Evolutionary conservation across 179 eudicot species (phyloP).

Genomic region (Drosera spatulata): DNA sequence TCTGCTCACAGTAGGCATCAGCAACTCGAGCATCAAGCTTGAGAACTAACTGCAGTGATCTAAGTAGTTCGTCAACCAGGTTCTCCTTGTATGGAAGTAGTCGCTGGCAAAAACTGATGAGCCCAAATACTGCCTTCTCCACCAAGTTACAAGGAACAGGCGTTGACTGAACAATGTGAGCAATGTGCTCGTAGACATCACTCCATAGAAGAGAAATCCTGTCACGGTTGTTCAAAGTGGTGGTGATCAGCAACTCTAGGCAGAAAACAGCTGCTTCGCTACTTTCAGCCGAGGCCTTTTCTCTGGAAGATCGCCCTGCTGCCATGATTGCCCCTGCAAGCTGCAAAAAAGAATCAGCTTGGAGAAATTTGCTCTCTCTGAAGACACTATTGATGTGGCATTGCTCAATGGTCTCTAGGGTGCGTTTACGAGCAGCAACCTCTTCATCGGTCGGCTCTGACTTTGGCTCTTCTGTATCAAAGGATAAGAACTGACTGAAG

Average conservation of each 20-base stretch:
- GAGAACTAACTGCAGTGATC: constrained; percentile 31
- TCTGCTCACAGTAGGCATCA: constrained; percentile 34
- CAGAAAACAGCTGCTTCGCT: constrained; percentile 44
- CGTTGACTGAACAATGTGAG: constrained; percentile 29
- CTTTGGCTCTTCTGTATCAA: constrained; percentile 11
- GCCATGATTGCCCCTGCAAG: constrained; percentile 29
- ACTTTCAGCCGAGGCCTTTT: constrained; percentile 27
- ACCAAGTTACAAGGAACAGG: constrained; percentile 29
- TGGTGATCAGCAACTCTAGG: constrained; percentile 36
- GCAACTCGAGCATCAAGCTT: constrained; percentile 38
- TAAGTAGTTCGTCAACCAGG: constrained; percentile 27
- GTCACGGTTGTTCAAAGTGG: constrained; percentile 36
- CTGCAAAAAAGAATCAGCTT: constrained; percentile 16
- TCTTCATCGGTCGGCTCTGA: constrained; percentile 14
- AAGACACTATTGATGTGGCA: constrained; percentile 9
- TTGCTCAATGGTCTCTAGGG: constrained; percentile 12
- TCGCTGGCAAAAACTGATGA: constrained; percentile 30
- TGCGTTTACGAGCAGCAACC: constrained; percentile 15
- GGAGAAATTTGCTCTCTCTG: constrained; percentile 15
- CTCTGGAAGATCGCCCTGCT: constrained; percentile 29
- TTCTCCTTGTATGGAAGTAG: constrained; percentile 34
- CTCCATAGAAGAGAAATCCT: constrained; percentile 41
- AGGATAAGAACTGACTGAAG: constrained; percentile 21
- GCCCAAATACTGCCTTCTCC: constrained; percentile 36
- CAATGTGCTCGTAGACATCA: constrained; percentile 35